A percentile compares a stretch with the other conserved stretches of the same genome.
Conservation (phyloP, 305 asterid genomes). For the Fraxinus xanthoxyloides region DNA sequence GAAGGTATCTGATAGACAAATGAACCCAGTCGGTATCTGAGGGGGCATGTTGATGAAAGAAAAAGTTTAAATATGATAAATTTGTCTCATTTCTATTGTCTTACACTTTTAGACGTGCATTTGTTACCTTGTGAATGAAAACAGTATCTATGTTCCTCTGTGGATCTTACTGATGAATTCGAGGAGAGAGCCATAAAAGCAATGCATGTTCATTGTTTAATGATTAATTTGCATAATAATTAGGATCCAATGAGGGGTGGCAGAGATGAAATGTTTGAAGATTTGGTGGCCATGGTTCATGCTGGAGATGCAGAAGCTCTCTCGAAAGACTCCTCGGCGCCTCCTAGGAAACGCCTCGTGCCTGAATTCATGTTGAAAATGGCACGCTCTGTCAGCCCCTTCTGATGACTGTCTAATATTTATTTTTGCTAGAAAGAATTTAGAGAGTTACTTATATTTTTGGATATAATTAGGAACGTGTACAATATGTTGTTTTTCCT, state of each 20-base stretch:
- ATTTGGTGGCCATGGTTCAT: constrained; percentile 65
- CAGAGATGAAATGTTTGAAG: constrained; percentile 71
- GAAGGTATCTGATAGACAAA: not conserved
- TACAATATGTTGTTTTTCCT: not conserved
- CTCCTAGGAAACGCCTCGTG: constrained; percentile 72
- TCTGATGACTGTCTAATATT: constrained; percentile 29
- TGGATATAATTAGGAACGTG: not conserved
- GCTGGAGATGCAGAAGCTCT: constrained; percentile 73
- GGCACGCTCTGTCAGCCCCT: constrained; percentile 79
- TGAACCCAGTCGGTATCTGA: not conserved
- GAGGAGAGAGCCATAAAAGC: not conserved
- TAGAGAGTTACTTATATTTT: not conserved
- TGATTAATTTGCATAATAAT: constrained; percentile 19
- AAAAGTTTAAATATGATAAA: not conserved
- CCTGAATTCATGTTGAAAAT: constrained; percentile 85
- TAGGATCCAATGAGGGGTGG: constrained; percentile 99
- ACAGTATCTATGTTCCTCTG: not conserved
- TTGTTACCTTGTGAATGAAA: not conserved
- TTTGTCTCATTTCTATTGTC: not conserved
- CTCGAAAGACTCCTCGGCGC: constrained; percentile 54
- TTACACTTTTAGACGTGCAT: not conserved
- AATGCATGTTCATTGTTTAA: not conserved
- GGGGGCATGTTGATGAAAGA: not conserved
- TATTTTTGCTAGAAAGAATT: not conserved
- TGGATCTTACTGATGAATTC: not conserved